A percentile compares a stretch with the other conserved stretches of the same genome.
phyloP scores from a whole-genome alignment of 1,284 basidiomycete genomes.

The Sporisorium exsertum region DNA sequence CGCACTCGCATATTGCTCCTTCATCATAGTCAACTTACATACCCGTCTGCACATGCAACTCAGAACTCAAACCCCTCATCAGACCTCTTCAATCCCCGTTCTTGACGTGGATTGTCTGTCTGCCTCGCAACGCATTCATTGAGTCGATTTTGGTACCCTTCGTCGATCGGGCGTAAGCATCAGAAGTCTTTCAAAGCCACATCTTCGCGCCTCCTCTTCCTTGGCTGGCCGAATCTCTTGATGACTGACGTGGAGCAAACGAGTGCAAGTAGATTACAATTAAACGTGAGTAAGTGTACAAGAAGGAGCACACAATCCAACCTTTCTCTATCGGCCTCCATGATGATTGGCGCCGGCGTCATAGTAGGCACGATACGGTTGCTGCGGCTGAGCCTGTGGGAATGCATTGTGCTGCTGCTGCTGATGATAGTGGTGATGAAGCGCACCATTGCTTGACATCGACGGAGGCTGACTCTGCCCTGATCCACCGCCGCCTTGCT shows the following conservation, averaged over 20 bases:
- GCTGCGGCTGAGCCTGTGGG: slow-evolving; percentile 7
- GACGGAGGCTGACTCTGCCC: slow-evolving; percentile 1
- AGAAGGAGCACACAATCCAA: background rate
- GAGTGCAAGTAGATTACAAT: slow-evolving; percentile 5
- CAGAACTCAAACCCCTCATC: background rate
- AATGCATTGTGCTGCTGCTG: background rate
- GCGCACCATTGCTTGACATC: slow-evolving; percentile 7
- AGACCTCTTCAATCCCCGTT: background rate
- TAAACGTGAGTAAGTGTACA: slow-evolving; percentile 1
- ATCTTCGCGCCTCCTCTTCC: background rate
- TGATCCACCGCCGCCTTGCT: slow-evolving; percentile 1
- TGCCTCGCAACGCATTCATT: no score
- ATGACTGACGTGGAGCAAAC: background rate
- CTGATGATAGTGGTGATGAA: slow-evolving; percentile 13
- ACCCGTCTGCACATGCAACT: background rate
- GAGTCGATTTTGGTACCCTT: background rate
- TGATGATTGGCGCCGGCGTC: slow-evolving; percentile 13
- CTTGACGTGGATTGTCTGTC: background rate
- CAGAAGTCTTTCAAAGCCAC: background rate
- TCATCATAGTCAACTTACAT: background rate
- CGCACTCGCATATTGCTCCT: background rate
- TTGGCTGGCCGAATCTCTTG: background rate
- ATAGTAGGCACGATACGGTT: slow-evolving; percentile 18
- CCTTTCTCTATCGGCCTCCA: slow-evolving; percentile 12
- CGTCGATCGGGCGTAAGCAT: background rate